Conservation (phyloP, 192 early-diverging fungal genomes). For the Coemansia umbellata region DNA sequence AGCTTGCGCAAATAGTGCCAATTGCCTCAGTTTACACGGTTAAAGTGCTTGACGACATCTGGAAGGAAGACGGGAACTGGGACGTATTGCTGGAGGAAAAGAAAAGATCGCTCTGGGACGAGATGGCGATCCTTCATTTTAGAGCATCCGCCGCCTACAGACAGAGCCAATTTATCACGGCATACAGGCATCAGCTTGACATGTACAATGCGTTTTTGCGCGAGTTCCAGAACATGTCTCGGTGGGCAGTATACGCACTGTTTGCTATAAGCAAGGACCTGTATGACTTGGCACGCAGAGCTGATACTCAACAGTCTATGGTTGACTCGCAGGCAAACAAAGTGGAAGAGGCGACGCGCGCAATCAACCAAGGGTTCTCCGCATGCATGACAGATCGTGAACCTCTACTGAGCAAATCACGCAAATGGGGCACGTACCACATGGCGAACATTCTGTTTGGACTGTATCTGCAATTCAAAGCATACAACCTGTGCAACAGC, state of each 20-base stretch:
- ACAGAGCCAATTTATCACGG: slow-evolving; percentile 13
- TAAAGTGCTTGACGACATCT: slow-evolving; percentile 22
- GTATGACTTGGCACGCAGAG: slow-evolving; percentile 13
- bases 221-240: slow-evolving; percentile 26
- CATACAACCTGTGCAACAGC: slow-evolving; percentile 77
- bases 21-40: slow-evolving; percentile 19
- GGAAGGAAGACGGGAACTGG: slow-evolving; percentile 21
- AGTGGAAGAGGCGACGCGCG: slow-evolving; percentile 80
- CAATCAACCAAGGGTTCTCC: slow-evolving; percentile 86
- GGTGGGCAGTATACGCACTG: slow-evolving; percentile 30
- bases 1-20: slow-evolving; percentile 19
- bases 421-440: slow-evolving; percentile 93
- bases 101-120: slow-evolving; percentile 6
- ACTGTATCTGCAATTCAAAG: slow-evolving; percentile 77
- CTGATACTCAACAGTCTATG: slow-evolving; percentile 20
- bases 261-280: slow-evolving; percentile 32
- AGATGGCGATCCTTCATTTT: slow-evolving; percentile 27
- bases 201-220: slow-evolving; percentile 39
- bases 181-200: slow-evolving; percentile 23
- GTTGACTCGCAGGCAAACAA: slow-evolving; percentile 1
- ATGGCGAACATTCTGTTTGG: slow-evolving; percentile 82
- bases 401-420: slow-evolving; percentile 46
- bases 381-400: slow-evolving; percentile 79
- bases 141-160: slow-evolving; percentile 17
- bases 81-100: slow-evolving; percentile 1